Evolutionary conservation across 495 filamentous ascomycete genomes (phyloP).

Genomic region (Neurospora africana): DNA sequence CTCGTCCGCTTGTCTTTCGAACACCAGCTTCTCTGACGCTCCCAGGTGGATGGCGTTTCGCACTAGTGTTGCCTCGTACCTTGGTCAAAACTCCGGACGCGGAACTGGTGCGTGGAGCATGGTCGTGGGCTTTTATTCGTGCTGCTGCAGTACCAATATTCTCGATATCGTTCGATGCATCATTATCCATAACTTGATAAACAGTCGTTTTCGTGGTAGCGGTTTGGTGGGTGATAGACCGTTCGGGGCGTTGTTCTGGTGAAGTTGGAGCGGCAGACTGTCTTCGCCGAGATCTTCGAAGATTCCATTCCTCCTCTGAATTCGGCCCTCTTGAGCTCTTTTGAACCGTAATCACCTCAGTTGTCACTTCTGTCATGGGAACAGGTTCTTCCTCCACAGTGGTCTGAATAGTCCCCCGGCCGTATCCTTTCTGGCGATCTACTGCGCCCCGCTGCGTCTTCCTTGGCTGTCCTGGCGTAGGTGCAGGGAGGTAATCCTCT

Average conservation of each 20-base stretch:
- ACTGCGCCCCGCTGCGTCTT: constrained; percentile 52
- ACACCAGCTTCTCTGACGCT: constrained; percentile 49
- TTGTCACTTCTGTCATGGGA: constrained; percentile 4
- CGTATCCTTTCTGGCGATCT: constrained; percentile 45
- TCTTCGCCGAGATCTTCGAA: constrained; percentile 56
- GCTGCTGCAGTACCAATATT: constrained; percentile 35
- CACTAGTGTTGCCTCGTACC: constrained; percentile 49
- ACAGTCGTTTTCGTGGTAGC: constrained; percentile 51
- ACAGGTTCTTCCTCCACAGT: constrained; percentile 33
- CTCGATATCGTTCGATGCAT: constrained; percentile 44
- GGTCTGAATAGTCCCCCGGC: constrained; percentile 28
- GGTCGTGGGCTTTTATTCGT: constrained; percentile 56
- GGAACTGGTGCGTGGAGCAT: constrained; percentile 48
- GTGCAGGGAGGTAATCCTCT: constrained; percentile 83
- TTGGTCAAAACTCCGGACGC: constrained; percentile 62
- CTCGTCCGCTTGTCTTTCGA: constrained; percentile 82
- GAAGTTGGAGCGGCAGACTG: constrained; percentile 30
- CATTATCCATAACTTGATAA: constrained; percentile 44
- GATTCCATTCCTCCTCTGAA: constrained; percentile 67
- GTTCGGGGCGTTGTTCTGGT: constrained; percentile 28
- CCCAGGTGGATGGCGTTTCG: constrained; percentile 44
- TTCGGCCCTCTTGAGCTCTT: constrained; percentile 48
- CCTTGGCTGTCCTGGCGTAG: constrained; percentile 89
- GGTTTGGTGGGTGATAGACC: constrained; percentile 44
- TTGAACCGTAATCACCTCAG: constrained; percentile 39